These are phyloP conservation scores for Hymenochaete sp. DNA, from an alignment of 1,284 basidiomycete genomes.

Conservation along the genomic window DNA sequence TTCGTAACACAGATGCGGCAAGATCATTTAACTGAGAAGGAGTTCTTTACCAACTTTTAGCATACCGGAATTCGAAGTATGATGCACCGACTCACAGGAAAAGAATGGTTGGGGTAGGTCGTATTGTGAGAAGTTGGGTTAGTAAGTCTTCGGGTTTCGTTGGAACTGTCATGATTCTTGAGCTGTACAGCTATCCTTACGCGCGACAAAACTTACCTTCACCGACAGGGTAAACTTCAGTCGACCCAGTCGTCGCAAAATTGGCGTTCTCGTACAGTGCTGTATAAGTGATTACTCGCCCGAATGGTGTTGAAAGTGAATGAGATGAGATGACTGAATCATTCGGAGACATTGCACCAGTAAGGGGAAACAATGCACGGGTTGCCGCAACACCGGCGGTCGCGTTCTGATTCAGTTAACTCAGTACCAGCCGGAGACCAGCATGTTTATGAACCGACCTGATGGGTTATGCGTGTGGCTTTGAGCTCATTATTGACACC, in stretches of 20 bases:
- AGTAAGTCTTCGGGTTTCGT: conserved; percentile 1
- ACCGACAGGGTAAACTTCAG: conserved; percentile 40
- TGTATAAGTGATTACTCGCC: conserved; percentile 64
- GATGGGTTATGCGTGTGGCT: conserved; percentile 62
- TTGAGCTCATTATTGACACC: conserved; percentile 43
- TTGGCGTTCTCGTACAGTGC: conserved; percentile 65
- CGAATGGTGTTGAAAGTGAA: conserved; percentile 60
- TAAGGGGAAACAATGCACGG: conserved; percentile 55
- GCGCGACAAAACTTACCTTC: conserved; percentile 31
- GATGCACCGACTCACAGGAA: conserved; percentile 19
- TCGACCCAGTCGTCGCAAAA: conserved; percentile 55
- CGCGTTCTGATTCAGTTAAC: conserved; percentile 39
- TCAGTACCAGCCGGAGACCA: conserved; percentile 56
- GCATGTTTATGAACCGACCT: conserved; percentile 16
- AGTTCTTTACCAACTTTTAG: conserved; percentile 37
- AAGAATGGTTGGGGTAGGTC: conserved; percentile 20
- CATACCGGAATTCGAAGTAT: conserved; percentile 36
- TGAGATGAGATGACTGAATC: conserved; percentile 71
- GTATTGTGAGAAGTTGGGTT: conserved; percentile 25
- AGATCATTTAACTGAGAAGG: conserved; percentile 49
- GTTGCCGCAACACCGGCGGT: conserved; percentile 71
- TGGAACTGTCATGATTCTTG: too few species aligned
- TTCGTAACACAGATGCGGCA: conserved; percentile 39
- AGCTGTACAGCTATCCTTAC: too few species aligned
- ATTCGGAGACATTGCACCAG: conserved; percentile 49